Percentiles rank a stretch among this genome's conserved stretches.
These are phyloP conservation scores for Didymella pomorum DNA, from an alignment of 2,329 filamentous ascomycete species.

Conservation along the genomic window DNA sequence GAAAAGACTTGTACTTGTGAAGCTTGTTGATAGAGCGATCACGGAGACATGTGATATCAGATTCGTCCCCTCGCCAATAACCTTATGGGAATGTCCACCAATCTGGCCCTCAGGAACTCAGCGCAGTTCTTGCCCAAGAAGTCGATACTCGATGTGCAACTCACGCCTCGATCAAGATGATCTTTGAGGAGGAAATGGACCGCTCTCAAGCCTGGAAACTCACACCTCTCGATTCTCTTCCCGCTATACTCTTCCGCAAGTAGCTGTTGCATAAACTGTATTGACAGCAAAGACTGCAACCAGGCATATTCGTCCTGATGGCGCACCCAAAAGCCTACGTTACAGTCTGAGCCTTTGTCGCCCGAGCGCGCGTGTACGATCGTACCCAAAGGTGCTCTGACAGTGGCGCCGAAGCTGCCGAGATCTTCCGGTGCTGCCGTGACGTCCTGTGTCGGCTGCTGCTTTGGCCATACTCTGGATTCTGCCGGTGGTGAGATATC, in stretches of 20 bases:
- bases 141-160: constrained; percentile 36
- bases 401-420: constrained; percentile 38
- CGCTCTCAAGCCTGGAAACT: constrained; percentile 34
- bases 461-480: constrained; percentile 42
- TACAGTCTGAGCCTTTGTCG: constrained; percentile 49
- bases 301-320: constrained; percentile 45
- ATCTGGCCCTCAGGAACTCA: constrained; percentile 33
- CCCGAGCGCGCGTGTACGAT: constrained; percentile 56
- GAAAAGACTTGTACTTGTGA: too few relatives aligned
- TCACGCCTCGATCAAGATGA: constrained; percentile 38
- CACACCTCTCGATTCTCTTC: constrained; percentile 33
- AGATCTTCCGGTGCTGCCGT: constrained; percentile 15
- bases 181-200: constrained; percentile 40
- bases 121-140: constrained; percentile 43
- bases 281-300: constrained; percentile 41
- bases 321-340: constrained; percentile 50
- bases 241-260: constrained; percentile 42
- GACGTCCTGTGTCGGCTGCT: constrained; percentile 46
- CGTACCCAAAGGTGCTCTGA: constrained; percentile 52
- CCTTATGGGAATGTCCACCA: constrained; percentile 32
- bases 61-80: constrained; percentile 37
- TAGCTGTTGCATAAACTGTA: constrained; percentile 35
- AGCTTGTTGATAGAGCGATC: too few relatives aligned
- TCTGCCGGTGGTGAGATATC: constrained; percentile 45
- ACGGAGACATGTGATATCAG: constrained; percentile 11